Percentiles rank a stretch among this genome's conserved stretches.
These are phyloP conservation scores for Acanthamoeba quina DNA, from an alignment of 208 protist species.

Conservation along the genomic window DNA sequence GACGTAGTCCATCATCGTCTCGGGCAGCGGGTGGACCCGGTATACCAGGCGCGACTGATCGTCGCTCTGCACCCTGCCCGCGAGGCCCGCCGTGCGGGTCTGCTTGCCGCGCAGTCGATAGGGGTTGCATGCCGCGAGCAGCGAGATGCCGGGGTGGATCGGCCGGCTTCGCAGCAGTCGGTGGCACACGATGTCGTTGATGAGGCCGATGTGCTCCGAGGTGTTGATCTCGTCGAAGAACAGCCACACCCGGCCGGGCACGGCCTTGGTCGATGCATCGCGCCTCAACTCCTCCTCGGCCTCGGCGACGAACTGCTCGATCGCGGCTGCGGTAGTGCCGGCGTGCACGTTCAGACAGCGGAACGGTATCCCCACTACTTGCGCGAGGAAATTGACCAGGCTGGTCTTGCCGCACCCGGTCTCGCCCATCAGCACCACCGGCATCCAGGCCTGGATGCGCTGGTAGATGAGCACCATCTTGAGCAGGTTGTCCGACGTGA, in stretches of 20 bases:
- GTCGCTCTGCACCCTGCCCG: neutral
- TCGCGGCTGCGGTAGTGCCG: neutral
- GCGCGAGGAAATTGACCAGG: constrained; percentile 47
- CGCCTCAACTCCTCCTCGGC: too few species aligned
- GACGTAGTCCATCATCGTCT: constrained; percentile 59
- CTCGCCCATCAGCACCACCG: constrained; percentile 71
- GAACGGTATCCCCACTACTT: neutral
- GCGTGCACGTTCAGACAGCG: neutral
- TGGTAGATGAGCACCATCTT: constrained; percentile 65
- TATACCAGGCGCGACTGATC: constrained; percentile 22
- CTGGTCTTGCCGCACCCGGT: constrained; percentile 70
- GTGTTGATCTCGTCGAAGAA: constrained; percentile 76
- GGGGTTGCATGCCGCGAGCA: constrained; percentile 65
- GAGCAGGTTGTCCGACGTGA: constrained; percentile 71
- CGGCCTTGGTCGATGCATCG: neutral
- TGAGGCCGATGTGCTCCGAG: neutral
- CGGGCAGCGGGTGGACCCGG: constrained; percentile 52
- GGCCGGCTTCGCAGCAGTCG: neutral
- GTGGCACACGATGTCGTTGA: constrained; percentile 64
- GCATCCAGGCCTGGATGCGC: constrained; percentile 28
- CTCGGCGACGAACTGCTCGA: neutral
- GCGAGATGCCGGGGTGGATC: neutral
- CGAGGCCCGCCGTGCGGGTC: neutral
- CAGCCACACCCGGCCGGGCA: neutral
- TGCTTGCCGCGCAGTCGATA: neutral